Conservation (phyloP, 176 grass and related monocot genomes). For the Triticum aestivum region IWGSC_CS_RefSeq_v2.1 NC_057808.1:371934893-371935392, state of each 20-base stretch:
- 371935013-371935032: not conserved
- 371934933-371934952: not conserved
- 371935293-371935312: not conserved
- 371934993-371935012: not conserved
- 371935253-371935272: slow-evolving; percentile 57
- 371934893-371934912: slow-evolving; percentile 54
- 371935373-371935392: not conserved
- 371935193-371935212: slow-evolving; percentile 36
- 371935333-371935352: not conserved
- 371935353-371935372: not conserved
- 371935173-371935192: slow-evolving; percentile 26
- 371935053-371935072: not conserved
- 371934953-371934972: not conserved
- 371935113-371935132: slow-evolving; percentile 11
- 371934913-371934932: slow-evolving; percentile 47
- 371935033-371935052: not conserved
- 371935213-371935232: slow-evolving; percentile 38
- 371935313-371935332: slow-evolving; percentile 36
- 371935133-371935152: slow-evolving; percentile 27
- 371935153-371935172: not conserved
- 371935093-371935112: not conserved
- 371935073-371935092: not conserved
- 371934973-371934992: not conserved
- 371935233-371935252: slow-evolving; percentile 35
- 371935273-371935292: slow-evolving; percentile 55